Conservation (phyloP, 1,284 basidiomycete genomes). For the Sporisorium reilianum region DNA sequence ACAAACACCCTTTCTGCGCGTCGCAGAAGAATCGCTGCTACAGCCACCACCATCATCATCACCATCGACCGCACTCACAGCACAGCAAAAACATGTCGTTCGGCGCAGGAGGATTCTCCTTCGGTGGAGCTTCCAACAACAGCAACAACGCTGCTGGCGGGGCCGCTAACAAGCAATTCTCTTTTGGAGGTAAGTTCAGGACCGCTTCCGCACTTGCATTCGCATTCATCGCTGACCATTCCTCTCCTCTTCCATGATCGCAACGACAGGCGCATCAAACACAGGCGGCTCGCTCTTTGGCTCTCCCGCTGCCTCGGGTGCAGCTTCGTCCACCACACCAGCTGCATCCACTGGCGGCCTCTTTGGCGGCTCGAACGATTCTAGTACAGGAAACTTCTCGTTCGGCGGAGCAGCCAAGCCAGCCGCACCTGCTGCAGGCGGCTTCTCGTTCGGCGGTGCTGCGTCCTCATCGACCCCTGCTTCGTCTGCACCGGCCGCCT, state of each 20-base stretch:
- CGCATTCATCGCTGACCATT: background rate
- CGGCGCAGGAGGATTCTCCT: constrained; percentile 54
- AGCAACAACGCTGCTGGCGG: constrained; percentile 26
- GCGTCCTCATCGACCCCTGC: constrained; percentile 40
- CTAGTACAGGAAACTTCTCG: constrained; percentile 31
- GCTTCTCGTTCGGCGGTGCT: constrained; percentile 51
- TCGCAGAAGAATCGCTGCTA: constrained; percentile 19
- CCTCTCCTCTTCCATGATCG: background rate
- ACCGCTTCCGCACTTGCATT: background rate
- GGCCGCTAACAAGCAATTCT: constrained; percentile 45
- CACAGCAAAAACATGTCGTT: constrained; percentile 35
- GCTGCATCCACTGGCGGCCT: constrained; percentile 23
- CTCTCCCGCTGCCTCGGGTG: constrained; percentile 16
- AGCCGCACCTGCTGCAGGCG: constrained; percentile 44
- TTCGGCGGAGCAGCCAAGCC: constrained; percentile 47
- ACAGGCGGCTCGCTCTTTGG: constrained; percentile 35
- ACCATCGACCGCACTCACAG: background rate
- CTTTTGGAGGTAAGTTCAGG: constrained; percentile 36
- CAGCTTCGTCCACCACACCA: constrained; percentile 5
- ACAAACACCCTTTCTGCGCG: constrained; percentile 19
- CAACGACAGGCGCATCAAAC: constrained; percentile 27
- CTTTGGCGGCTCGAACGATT: constrained; percentile 31
- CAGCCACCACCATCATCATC: background rate
- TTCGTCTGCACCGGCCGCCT: constrained; percentile 14
- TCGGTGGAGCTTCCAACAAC: constrained; percentile 36